A percentile compares a stretch with the other conserved stretches of the same genome.
phyloP scores from a whole-genome alignment of 2,329 filamentous ascomycete genomes.

The Penicillium sp. region DNA sequence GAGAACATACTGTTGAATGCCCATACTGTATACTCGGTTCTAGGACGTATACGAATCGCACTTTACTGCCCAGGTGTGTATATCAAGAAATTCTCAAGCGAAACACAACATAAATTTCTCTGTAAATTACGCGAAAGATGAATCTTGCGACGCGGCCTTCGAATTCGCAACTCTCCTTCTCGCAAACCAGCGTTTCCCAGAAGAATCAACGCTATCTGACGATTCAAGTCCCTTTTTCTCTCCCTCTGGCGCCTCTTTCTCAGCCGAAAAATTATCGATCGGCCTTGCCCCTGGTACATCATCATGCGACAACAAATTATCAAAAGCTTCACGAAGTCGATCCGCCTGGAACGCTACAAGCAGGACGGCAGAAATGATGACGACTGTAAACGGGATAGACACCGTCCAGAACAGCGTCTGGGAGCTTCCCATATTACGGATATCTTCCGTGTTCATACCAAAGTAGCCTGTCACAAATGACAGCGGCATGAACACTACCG shows the following conservation, averaged over 20 bases:
- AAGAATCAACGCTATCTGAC: not conserved
- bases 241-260: not conserved
- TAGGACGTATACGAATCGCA: too few relatives aligned
- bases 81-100: too few relatives aligned
- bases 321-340: not conserved
- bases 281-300: not conserved
- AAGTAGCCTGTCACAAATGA: constrained; percentile 34
- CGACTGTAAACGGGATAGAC: not conserved
- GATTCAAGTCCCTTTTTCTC: not conserved
- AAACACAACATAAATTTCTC: too few relatives aligned
- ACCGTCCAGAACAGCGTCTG: constrained; percentile 28
- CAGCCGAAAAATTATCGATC: not conserved
- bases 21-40: too few relatives aligned
- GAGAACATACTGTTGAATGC: too few relatives aligned
- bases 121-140: not conserved
- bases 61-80: too few relatives aligned
- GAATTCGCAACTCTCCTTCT: not conserved
- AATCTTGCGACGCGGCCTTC: not conserved
- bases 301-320: not conserved
- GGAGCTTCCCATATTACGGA: constrained; percentile 18
- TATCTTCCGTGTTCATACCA: constrained; percentile 33
- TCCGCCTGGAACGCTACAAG: not conserved
- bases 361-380: not conserved
- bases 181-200: not conserved
- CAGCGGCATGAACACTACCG: constrained; percentile 33